Percentiles rank a stretch among this genome's conserved stretches.
Conservation (phyloP, 352 stramenopile genomes). For the Phytophthora sojae region DNA sequence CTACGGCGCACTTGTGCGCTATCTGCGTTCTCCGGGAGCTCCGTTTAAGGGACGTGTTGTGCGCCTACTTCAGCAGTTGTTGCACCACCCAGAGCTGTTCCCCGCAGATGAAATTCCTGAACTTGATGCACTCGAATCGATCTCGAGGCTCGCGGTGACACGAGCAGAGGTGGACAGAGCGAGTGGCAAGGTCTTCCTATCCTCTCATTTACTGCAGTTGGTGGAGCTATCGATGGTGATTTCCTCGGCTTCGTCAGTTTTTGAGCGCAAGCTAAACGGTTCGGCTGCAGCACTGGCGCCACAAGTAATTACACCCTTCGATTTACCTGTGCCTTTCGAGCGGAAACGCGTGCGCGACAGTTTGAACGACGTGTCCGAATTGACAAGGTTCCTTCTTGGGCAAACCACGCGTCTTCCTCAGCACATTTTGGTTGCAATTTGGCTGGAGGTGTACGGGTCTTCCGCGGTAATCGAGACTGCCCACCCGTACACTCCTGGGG, state of each 20-base stretch:
- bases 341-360: constrained; percentile 47
- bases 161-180: constrained; percentile 68
- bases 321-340: constrained; percentile 55
- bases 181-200: constrained; percentile 76
- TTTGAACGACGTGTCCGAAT: constrained; percentile 58
- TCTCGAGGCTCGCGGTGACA: constrained; percentile 62
- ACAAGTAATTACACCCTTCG: constrained; percentile 29
- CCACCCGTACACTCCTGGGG: constrained; percentile 61
- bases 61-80: constrained; percentile 76
- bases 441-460: constrained; percentile 82
- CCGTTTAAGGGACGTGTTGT: constrained; percentile 86
- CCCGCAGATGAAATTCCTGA: constrained; percentile 64
- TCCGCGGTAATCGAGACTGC: constrained; percentile 64
- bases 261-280: constrained; percentile 38
- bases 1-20: constrained; percentile 81
- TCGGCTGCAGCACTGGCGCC: not conserved
- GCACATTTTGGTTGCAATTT: constrained; percentile 72
- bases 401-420: constrained; percentile 52
- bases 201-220: constrained; percentile 76
- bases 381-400: constrained; percentile 72
- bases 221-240: constrained; percentile 81
- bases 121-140: constrained; percentile 65
- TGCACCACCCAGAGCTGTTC: constrained; percentile 72
- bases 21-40: constrained; percentile 78
- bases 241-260: constrained; percentile 44